These are phyloP conservation scores for Suillus cothurnatus DNA, from an alignment of 768 basidiomycete genomes.

Conservation along the genomic window DNA sequence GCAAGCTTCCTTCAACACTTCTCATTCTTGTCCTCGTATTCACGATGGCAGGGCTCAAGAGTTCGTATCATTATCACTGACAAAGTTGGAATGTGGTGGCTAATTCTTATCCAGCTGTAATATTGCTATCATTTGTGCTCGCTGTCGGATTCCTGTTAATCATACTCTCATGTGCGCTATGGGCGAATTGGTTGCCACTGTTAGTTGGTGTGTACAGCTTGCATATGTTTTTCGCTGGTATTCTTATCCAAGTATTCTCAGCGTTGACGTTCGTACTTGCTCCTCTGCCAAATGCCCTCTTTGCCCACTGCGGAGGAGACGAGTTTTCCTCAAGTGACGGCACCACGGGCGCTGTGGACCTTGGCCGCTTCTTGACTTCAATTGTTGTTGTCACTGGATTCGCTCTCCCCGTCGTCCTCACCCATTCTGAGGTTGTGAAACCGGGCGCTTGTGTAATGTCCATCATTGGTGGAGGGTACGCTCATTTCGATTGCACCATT, in stretches of 20 bases:
- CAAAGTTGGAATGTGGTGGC: not conserved
- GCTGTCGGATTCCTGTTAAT: conserved; percentile 98
- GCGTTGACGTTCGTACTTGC: conserved; percentile 95
- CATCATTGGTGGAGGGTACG: conserved; percentile 88
- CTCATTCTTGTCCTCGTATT: not conserved
- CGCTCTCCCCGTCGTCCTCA: conserved; percentile 87
- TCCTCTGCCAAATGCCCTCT: conserved; percentile 92
- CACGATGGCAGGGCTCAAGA: conserved; percentile 69
- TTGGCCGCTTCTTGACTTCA: conserved; percentile 93
- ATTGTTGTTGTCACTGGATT: conserved; percentile 92
- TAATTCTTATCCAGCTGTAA: conserved; percentile 65
- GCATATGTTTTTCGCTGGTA: not conserved
- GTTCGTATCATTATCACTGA: conserved; percentile 38
- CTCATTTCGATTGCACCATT: conserved; percentile 22
- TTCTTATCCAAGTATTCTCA: conserved; percentile 31
- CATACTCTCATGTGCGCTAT: conserved; percentile 95
- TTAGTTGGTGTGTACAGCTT: conserved; percentile 75
- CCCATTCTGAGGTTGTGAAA: conserved; percentile 88
- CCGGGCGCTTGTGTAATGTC: conserved; percentile 91
- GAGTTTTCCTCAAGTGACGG: conserved; percentile 84
- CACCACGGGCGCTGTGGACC: conserved; percentile 72
- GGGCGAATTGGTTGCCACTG: conserved; percentile 95
- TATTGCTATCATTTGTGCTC: conserved; percentile 94
- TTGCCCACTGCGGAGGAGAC: conserved; percentile 89
- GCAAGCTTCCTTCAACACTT: not conserved